A percentile compares a stretch with the other conserved stretches of the same genome.
Evolutionary conservation across 1,284 basidiomycete species (phyloP).

Genomic region (Kwoniella shivajii): DNA sequence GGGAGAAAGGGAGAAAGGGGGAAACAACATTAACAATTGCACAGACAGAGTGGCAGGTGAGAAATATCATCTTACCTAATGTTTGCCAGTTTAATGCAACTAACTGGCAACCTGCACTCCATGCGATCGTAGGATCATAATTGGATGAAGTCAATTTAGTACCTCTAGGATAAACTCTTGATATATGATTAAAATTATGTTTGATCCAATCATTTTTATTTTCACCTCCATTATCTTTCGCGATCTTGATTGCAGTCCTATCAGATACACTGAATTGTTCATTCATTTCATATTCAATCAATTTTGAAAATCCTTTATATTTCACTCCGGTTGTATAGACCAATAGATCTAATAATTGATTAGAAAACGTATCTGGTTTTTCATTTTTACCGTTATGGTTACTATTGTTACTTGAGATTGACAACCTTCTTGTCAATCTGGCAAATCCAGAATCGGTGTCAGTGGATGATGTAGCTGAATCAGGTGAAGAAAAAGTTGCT

Average conservation of each 20-base stretch:
- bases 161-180: slow-evolving; percentile 88
- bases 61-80: slow-evolving; percentile 63
- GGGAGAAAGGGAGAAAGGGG: slow-evolving; percentile 1
- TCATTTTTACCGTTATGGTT: slow-evolving; percentile 23
- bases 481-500: slow-evolving; percentile 18
- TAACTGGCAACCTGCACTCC: slow-evolving; percentile 89
- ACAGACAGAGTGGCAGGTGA: no score
- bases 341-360: slow-evolving; percentile 71
- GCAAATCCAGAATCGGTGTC: slow-evolving; percentile 49
- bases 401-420: no score
- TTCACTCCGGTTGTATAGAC: slow-evolving; percentile 97
- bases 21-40: background rate
- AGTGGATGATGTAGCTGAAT: slow-evolving; percentile 43
- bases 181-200: slow-evolving; percentile 83
- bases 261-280: slow-evolving; percentile 96
- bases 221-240: no score
- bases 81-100: slow-evolving; percentile 99
- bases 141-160: slow-evolving; percentile 81
- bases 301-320: slow-evolving; percentile 87
- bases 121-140: slow-evolving; percentile 85
- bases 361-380: slow-evolving; percentile 64
- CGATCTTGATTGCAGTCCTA: slow-evolving; percentile 63
- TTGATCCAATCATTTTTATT: slow-evolving; percentile 76
- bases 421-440: slow-evolving; percentile 38
- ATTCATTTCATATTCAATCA: slow-evolving; percentile 80